Percentiles rank a stretch among this genome's conserved stretches.
These are phyloP conservation scores for Sporothrix phasma DNA, from an alignment of 2,329 filamentous ascomycete genomes.

Conservation along the genomic window DNA sequence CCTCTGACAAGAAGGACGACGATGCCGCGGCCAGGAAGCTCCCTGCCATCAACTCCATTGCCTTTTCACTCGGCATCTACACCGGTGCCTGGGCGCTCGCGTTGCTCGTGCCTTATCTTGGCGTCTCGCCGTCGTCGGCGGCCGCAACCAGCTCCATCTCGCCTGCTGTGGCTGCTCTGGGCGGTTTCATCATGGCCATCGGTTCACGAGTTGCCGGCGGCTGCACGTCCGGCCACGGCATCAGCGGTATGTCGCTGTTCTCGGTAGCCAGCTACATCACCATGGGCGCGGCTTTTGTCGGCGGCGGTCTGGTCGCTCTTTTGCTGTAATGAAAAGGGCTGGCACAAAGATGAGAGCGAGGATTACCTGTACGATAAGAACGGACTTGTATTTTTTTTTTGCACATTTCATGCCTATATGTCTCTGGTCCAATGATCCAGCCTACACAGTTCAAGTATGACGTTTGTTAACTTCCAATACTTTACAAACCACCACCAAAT, in stretches of 20 bases:
- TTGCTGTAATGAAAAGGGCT: neutral
- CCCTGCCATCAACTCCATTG: slow-evolving; percentile 23
- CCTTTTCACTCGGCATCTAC: slow-evolving; percentile 27
- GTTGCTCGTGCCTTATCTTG: slow-evolving; percentile 7
- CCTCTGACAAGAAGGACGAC: neutral
- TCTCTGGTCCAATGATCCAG: no score
- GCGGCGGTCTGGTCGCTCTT: slow-evolving; percentile 27
- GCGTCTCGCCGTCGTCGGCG: neutral
- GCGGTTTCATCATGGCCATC: slow-evolving; percentile 48
- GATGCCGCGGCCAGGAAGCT: neutral
- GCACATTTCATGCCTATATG: no score
- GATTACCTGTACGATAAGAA: neutral
- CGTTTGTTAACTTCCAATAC: neutral
- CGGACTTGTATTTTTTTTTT: neutral
- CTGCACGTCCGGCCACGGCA: slow-evolving; percentile 59
- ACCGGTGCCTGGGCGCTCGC: slow-evolving; percentile 15
- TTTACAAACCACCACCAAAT: neutral
- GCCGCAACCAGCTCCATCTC: slow-evolving; percentile 24
- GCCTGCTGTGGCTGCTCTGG: slow-evolving; percentile 35
- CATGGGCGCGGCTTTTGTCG: slow-evolving; percentile 47
- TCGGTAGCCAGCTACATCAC: slow-evolving; percentile 53
- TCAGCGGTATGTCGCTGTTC: slow-evolving; percentile 55
- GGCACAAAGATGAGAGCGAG: neutral
- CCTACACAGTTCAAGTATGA: no score
- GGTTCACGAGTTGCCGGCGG: slow-evolving; percentile 55